Evolutionary conservation across 257 asterid genomes (phyloP), one percentile per base, ranked within the genome.

Genomic region (Solanum bulbocastanum): DNA sequence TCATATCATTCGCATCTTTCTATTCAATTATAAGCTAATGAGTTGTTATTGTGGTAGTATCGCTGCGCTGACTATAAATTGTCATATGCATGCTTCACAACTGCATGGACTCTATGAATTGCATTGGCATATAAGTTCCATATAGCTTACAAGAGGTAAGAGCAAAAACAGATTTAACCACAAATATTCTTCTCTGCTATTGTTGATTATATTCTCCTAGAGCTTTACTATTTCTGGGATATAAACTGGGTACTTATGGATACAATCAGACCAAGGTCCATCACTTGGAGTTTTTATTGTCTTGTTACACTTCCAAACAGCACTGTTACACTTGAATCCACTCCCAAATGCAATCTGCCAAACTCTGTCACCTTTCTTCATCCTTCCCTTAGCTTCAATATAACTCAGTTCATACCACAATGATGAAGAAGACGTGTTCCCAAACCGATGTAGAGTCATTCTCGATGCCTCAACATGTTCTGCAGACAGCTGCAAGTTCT

Each of bases 251-350:
- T 85, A 85, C 23, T 86, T 37, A 35, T 86, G 84, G 68, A 86
- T 72, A 78, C 83, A 72, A 62, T 86, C 88, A 32, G 73, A 58
- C 88, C 88, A 86, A n/a, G 84, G 88, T 32, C 84, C 82, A 39
- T 86, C 73, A 16, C 2, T 37, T 6, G 73, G 75, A n/a, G 36
- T 8, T 40, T 87, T 78, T 14, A 58, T 68, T 49, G 83, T 88
- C 58, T 46, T 90, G 85, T 90, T 88, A 60, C 92, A 90, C 65
- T 87, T 81, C 92, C 92, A 90, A 62, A 83, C 91, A 68, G 92
- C 92, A 84, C 92, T 90, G 87, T 90, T 88, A 87, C 92, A 90
- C 90, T 90, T 90, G 36, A 90, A 90, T 42, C 92, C 92, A 83
- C 92, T 90, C 88, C 92, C 92, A 78, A 90, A 88, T 16, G 88